These are phyloP conservation scores for Penicillium silybi DNA, from an alignment of 495 filamentous ascomycete genomes.

Conservation along the genomic window DNA sequence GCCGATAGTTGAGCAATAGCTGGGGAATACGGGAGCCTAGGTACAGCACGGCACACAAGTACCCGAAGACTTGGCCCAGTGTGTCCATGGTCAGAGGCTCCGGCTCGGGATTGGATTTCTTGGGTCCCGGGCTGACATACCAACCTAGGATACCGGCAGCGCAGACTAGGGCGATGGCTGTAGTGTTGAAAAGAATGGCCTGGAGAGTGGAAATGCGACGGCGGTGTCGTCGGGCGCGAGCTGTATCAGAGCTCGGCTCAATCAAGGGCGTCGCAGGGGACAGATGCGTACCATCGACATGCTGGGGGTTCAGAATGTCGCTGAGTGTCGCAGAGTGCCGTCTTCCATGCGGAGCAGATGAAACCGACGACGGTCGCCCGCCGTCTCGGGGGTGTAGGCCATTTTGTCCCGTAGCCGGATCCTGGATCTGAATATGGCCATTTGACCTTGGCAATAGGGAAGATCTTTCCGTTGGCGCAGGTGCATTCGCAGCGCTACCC, in stretches of 20 bases:
- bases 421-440: conserved; percentile 13
- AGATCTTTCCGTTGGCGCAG: conserved; percentile 31
- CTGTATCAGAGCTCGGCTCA: conserved; percentile 20
- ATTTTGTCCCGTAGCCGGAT: conserved; percentile 2
- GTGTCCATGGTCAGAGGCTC: conserved; percentile 57
- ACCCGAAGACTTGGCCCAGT: conserved; percentile 82
- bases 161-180: conserved; percentile 73
- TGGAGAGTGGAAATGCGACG: conserved; percentile 48
- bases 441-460: conserved; percentile 27
- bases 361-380: conserved; percentile 1
- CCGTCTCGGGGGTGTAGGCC: conserved; percentile 7
- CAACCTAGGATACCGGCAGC: conserved; percentile 79
- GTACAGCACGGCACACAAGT: conserved; percentile 80
- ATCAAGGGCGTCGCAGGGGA: conserved; percentile 75
- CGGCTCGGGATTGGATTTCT: conserved; percentile 20
- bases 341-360: conserved; percentile 13
- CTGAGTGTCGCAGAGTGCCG: conserved; percentile 30
- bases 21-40: conserved; percentile 86
- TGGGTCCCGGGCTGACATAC: conserved; percentile 58
- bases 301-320: conserved; percentile 26
- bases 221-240: conserved; percentile 18
- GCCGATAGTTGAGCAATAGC: conserved; percentile 80
- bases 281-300: conserved; percentile 61
- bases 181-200: conserved; percentile 63
- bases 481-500: conserved; percentile 6